These are phyloP conservation scores for Nematocida ausubeli DNA, from an alignment of 371 early-diverging fungal genomes.

Conservation along the genomic window DNA sequence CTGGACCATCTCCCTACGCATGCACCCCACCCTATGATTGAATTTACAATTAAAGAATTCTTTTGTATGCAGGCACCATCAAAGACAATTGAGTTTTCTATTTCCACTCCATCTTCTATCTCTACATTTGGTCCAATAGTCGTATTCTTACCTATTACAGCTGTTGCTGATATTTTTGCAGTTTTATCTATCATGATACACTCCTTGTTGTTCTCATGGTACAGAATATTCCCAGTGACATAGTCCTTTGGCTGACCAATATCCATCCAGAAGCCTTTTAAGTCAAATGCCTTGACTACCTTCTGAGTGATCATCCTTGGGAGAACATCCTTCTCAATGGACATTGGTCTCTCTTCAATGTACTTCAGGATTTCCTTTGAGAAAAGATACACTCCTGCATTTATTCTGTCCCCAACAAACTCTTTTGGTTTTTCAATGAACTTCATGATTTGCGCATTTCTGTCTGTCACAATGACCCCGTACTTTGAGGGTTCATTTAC, in stretches of 20 bases:
- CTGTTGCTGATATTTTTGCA: constrained; percentile 81
- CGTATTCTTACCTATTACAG: constrained; percentile 85
- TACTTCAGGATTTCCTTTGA: constrained; percentile 80
- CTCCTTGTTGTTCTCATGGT: constrained; percentile 70
- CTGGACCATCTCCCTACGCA: constrained; percentile 41
- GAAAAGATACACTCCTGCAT: constrained; percentile 97
- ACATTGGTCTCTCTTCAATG: constrained; percentile 72
- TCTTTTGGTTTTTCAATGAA: constrained; percentile 96
- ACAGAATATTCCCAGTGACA: constrained; percentile 84
- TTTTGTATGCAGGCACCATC: constrained; percentile 79
- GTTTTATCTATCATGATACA: constrained; percentile 81
- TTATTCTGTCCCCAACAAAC: constrained; percentile 87
- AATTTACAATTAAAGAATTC: constrained; percentile 78
- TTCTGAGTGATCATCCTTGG: constrained; percentile 79
- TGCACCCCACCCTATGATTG: constrained; percentile 91
- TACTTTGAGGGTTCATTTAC: constrained; percentile 95
- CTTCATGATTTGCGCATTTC: constrained; percentile 72
- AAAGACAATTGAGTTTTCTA: constrained; percentile 80
- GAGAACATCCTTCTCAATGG: constrained; percentile 86
- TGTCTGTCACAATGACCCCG: constrained; percentile 79
- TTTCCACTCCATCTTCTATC: constrained; percentile 71
- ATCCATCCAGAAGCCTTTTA: constrained; percentile 98
- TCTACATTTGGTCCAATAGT: constrained; percentile 79
- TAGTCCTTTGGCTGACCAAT: constrained; percentile 98
- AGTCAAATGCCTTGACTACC: constrained; percentile 79